A percentile compares a stretch with the other conserved stretches of the same genome.
phyloP scores from a whole-genome alignment of 2,329 filamentous ascomycete species.

The Phialocephala sp. region DNA sequence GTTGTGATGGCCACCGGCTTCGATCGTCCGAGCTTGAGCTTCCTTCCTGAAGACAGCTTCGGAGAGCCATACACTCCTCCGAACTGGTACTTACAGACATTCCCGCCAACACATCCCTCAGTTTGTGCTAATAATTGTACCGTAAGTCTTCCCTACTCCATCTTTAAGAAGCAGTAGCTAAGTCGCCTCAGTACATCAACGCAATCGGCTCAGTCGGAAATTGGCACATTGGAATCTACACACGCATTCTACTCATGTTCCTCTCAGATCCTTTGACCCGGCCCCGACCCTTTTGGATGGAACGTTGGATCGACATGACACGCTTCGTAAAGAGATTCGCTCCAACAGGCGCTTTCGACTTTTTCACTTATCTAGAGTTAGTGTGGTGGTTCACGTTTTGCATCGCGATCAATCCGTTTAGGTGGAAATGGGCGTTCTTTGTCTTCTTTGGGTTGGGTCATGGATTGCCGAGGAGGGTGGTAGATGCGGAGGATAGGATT shows the following conservation, averaged over 20 bases:
- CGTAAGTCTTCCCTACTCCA: not conserved
- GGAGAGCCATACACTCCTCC: slow-evolving; percentile 75
- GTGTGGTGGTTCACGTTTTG: slow-evolving; percentile 87
- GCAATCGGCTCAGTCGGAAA: slow-evolving; percentile 85
- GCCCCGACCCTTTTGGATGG: slow-evolving; percentile 76
- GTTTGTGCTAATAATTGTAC: slow-evolving; percentile 80
- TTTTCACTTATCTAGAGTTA: slow-evolving; percentile 86
- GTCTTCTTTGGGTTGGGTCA: slow-evolving; percentile 79
- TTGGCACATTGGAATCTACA: slow-evolving; percentile 91
- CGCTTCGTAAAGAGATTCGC: slow-evolving; percentile 70
- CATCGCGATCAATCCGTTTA: slow-evolving; percentile 79
- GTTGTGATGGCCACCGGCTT: slow-evolving; percentile 86
- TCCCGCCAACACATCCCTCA: slow-evolving; percentile 75
- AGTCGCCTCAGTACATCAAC: slow-evolving; percentile 62
- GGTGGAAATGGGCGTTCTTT: slow-evolving; percentile 89
- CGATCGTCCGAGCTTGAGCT: slow-evolving; percentile 73
- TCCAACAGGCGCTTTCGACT: slow-evolving; percentile 81
- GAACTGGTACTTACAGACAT: slow-evolving; percentile 89
- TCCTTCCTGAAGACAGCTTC: slow-evolving; percentile 77
- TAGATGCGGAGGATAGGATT: slow-evolving; percentile 68
- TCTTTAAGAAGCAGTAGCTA: not conserved
- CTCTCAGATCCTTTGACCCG: slow-evolving; percentile 78
- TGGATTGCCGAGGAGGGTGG: slow-evolving; percentile 67
- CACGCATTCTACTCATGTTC: slow-evolving; percentile 85
- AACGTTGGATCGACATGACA: slow-evolving; percentile 87